A percentile compares a stretch with the other conserved stretches of the same genome.
Evolutionary conservation across 2,329 filamentous ascomycete species (phyloP).

Genomic region (Neonectria hederae): DNA sequence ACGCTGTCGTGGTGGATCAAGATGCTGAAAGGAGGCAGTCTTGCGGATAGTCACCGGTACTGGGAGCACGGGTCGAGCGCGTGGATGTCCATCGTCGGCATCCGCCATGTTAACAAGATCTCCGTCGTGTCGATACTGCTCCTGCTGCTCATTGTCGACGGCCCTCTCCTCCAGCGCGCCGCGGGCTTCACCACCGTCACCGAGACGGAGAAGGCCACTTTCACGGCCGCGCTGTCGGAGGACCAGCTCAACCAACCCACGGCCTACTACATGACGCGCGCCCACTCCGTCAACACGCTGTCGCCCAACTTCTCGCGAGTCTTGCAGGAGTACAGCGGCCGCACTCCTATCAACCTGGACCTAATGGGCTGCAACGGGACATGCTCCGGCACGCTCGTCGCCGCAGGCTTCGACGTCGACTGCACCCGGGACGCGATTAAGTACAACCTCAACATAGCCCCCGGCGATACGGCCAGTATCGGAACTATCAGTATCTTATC

Average conservation of each 20-base stretch:
- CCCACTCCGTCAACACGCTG: conserved; percentile 1
- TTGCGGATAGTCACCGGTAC: conserved; percentile 16
- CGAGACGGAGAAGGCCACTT: background rate
- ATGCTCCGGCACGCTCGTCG: conserved; percentile 9
- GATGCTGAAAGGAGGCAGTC: conserved; percentile 16
- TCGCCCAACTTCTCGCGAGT: conserved; percentile 12
- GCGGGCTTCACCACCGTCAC: background rate
- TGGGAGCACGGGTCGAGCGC: conserved; percentile 18
- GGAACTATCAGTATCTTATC: conserved; percentile 1
- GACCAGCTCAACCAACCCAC: conserved; percentile 7
- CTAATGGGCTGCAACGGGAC: conserved; percentile 9
- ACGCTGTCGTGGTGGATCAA: conserved; percentile 18
- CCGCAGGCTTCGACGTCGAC: conserved; percentile 9
- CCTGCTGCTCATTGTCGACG: background rate
- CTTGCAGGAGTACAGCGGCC: conserved; percentile 11
- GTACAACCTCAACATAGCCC: background rate
- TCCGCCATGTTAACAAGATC: conserved; percentile 12
- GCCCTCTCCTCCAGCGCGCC: conserved; percentile 9
- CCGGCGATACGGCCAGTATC: conserved; percentile 1
- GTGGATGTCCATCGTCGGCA: background rate
- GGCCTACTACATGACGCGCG: conserved; percentile 18
- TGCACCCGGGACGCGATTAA: background rate
- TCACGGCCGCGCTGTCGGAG: background rate
- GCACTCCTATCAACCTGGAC: background rate
- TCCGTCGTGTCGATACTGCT: conserved; percentile 12